These are phyloP conservation scores for Berkeleyomyces basicola DNA, from an alignment of 2,329 filamentous ascomycete species.

Conservation along the genomic window DNA sequence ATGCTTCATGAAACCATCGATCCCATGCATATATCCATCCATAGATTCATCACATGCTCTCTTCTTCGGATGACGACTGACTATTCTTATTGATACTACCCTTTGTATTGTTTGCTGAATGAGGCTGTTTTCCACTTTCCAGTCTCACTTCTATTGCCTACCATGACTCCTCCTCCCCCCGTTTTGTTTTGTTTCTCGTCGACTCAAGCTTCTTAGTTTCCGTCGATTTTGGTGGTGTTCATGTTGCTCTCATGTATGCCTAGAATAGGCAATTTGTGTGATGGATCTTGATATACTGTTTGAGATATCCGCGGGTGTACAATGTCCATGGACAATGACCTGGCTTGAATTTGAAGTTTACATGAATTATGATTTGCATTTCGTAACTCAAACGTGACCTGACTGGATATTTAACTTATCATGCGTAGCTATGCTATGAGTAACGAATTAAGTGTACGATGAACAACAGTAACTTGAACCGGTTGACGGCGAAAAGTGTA, in stretches of 20 bases:
- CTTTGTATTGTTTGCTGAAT: no score
- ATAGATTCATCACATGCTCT: no score
- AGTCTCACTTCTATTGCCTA: background rate
- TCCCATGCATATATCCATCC: no score
- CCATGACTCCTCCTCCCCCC: background rate
- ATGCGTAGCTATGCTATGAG: no score
- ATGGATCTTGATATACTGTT: background rate
- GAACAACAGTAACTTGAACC: no score
- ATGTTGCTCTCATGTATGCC: background rate
- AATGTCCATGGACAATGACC: background rate
- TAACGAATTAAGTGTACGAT: no score
- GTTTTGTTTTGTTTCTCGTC: background rate
- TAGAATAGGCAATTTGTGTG: background rate
- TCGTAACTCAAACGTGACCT: background rate
- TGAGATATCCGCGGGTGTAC: background rate
- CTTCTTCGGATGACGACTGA: no score
- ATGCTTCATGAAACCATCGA: no score
- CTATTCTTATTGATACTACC: no score
- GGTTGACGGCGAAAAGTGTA: background rate
- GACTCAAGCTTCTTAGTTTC: background rate
- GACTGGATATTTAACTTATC: background rate
- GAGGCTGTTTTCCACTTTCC: background rate
- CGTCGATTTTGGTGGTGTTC: background rate
- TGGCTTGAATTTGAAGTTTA: background rate
- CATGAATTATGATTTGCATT: background rate